Conservation (phyloP, 163 green algal species). For the Prototheca cutis region DNA sequence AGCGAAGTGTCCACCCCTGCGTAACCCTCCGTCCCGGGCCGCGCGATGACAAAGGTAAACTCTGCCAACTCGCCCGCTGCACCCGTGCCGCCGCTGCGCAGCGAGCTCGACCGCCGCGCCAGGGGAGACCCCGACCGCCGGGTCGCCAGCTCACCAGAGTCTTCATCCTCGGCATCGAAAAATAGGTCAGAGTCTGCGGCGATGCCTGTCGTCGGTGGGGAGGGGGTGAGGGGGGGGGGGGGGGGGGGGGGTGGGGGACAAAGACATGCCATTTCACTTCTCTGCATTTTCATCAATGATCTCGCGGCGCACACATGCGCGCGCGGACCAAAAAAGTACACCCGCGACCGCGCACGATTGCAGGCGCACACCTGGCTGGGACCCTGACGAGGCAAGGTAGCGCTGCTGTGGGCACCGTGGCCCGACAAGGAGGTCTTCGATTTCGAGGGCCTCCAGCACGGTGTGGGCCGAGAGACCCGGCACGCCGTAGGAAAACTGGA, state of each 20-base stretch:
- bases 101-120: not conserved
- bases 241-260: not conserved
- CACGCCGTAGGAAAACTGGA: conserved; percentile 31
- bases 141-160: conserved; percentile 2
- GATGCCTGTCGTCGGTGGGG: not conserved
- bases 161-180: conserved; percentile 17
- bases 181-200: conserved; percentile 13
- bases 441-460: conserved; percentile 29
- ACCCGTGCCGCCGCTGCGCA: not conserved
- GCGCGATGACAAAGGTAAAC: conserved; percentile 41
- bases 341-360: too few relatives aligned
- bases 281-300: too few relatives aligned
- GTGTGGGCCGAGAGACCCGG: conserved; percentile 17
- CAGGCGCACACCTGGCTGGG: too few relatives aligned
- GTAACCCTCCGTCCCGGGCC: conserved; percentile 30
- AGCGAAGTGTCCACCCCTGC: conserved; percentile 58
- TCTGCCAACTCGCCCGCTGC: conserved; percentile 35
- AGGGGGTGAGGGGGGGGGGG: not conserved
- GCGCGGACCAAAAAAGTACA: too few relatives aligned
- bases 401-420: conserved; percentile 12
- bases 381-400: conserved; percentile 27
- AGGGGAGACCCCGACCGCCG: not conserved
- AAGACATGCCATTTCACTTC: too few relatives aligned
- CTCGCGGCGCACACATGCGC: too few relatives aligned
- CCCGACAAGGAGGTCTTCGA: conserved; percentile 62